Conservation (phyloP, 2,329 filamentous ascomycete genomes). For the Venturia carpophila region DNA sequence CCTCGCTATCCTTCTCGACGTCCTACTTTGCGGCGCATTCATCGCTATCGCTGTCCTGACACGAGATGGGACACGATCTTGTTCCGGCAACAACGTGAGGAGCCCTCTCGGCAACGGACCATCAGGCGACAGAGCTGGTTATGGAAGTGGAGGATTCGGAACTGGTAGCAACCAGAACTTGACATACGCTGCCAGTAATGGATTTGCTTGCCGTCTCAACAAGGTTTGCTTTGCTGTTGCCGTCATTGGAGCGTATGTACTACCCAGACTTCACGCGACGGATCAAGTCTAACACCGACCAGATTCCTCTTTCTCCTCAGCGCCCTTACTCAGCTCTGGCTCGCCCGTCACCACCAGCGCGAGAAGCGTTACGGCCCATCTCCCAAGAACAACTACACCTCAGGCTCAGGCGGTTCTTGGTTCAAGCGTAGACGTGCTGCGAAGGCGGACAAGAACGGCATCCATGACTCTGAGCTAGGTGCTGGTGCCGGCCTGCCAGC, state of each 20-base stretch:
- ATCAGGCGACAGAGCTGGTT: constrained; percentile 41
- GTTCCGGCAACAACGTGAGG: constrained; percentile 52
- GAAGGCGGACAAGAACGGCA: constrained; percentile 22
- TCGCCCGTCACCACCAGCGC: constrained; percentile 63
- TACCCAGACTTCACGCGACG: not conserved
- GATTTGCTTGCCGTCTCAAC: constrained; percentile 66
- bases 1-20: constrained; percentile 65
- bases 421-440: constrained; percentile 24
- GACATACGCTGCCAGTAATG: constrained; percentile 40
- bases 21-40: constrained; percentile 68
- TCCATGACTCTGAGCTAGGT: constrained; percentile 39
- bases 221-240: constrained; percentile 70
- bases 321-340: constrained; percentile 57
- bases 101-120: constrained; percentile 63
- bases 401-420: constrained; percentile 45
- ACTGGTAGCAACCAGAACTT: constrained; percentile 32
- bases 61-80: constrained; percentile 58
- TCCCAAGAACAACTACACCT: constrained; percentile 61
- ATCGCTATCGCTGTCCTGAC: constrained; percentile 75
- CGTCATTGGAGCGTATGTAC: constrained; percentile 63
- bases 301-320: constrained; percentile 70
- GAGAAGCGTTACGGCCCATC: constrained; percentile 64
- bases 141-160: constrained; percentile 36
- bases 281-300: constrained; percentile 13
- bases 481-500: constrained; percentile 25